Conservation (phyloP, 2,329 filamentous ascomycete species). For the Rhynchosporium secalis region DNA sequence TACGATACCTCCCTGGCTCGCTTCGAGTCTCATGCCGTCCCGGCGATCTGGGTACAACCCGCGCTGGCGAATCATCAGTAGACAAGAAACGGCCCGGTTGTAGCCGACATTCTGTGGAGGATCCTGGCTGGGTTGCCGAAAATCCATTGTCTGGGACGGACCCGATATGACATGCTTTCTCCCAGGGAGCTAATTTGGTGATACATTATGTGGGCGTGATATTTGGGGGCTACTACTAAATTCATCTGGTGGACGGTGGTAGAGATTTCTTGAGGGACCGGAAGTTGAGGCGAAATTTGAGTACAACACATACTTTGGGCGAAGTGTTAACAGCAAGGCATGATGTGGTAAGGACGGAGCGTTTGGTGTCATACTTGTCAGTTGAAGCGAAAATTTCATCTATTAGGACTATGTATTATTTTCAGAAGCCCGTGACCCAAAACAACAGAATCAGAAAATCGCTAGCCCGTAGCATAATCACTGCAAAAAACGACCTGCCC, state of each 20-base stretch:
- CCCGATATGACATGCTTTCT: slow-evolving; percentile 2
- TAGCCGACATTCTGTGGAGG: background rate
- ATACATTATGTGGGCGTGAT: background rate
- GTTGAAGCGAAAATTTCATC: slow-evolving; percentile 1
- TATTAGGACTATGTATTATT: slow-evolving; percentile 5
- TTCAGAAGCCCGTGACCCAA: background rate
- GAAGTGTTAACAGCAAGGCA: background rate
- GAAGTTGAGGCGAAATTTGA: background rate
- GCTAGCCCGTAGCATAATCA: slow-evolving; percentile 5
- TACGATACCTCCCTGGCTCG: background rate
- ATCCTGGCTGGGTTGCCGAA: background rate
- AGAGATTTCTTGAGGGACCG: background rate
- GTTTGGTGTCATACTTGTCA: background rate
- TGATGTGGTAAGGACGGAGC: background rate
- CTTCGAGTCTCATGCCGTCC: background rate
- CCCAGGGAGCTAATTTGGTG: slow-evolving; percentile 3
- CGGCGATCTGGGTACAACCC: slow-evolving; percentile 7
- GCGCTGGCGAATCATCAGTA: background rate
- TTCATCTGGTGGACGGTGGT: background rate
- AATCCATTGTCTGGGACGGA: background rate
- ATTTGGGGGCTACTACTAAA: slow-evolving; percentile 2
- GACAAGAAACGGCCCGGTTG: background rate
- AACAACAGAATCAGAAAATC: background rate
- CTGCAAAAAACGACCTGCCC: background rate
- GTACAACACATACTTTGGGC: background rate